Evolutionary conservation across 108 stramenopile species (phyloP), one percentile per base, ranked within the genome.

Genomic region (Cyclotella distinguenda): DNA sequence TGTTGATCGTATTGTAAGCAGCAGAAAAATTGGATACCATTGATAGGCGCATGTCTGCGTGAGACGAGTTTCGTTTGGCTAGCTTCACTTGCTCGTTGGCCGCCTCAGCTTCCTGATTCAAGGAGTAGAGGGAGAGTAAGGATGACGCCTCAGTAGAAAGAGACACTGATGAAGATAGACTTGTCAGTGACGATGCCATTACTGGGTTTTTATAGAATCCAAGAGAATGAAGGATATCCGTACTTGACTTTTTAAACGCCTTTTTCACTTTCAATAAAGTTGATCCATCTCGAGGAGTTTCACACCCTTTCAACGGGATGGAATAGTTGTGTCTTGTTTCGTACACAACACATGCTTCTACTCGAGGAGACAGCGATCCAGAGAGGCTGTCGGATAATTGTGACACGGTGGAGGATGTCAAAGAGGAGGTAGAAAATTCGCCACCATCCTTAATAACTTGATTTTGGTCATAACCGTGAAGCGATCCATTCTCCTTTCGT

Each of bases 21-120:
- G 86, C 84, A 2, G 74, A 73, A 19, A 82, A 76, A 50, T 84
- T 87, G 32, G 83, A 82, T 13, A 84, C 51, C 82, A 84, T 80
- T 11, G 83, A 66, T 3, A 86, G 66, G 8, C 69, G 49, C 53
- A 81, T 46, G 52, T 84, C 83, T 6, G 83, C 64, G 15, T 70
- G 49, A 32, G 63, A 46, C 1, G 67, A 73, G 44, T 80, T 83
- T 31, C 82, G 32, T 54, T 63, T 70, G 1, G 35, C 54, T 12
- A 25, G 55, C 16, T 44, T 21, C 0, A 25, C 55, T 56, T 36
- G n/a, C 19, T 36, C 36, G 9, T 35, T 56, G 34, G 23, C 33
- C 18, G n/a, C 12, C 6, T 34, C 7, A 1, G 27, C 55, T 38
- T 38, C 35, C 39, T 4, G 47, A 21, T 15, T 18, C 47, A 48